These are phyloP conservation scores for Hyphopichia khmerensis DNA, from an alignment of 1,139 yeast genomes.

Conservation along the genomic window DNA sequence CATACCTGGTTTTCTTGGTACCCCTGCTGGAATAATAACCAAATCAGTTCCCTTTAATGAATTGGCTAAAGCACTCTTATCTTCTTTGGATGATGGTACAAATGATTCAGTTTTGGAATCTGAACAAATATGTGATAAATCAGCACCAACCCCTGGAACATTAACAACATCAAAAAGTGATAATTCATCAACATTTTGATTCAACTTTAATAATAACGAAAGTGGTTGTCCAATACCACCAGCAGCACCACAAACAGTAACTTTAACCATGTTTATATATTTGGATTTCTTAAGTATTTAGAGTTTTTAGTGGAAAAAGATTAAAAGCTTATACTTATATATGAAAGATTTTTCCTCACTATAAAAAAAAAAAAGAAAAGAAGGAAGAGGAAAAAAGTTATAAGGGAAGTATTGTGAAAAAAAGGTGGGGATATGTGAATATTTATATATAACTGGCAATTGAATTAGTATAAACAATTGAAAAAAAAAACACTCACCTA, in stretches of 20 bases:
- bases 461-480: too few relatives aligned
- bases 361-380: too few relatives aligned
- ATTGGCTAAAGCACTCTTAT: slow-evolving; percentile 68
- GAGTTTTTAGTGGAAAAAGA: too few relatives aligned
- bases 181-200: slow-evolving; percentile 80
- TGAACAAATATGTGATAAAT: slow-evolving; percentile 89
- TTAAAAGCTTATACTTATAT: too few relatives aligned
- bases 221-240: slow-evolving; percentile 99
- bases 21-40: slow-evolving; percentile 97
- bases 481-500: too few relatives aligned
- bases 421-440: neutral
- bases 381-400: too few relatives aligned
- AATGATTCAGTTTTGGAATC: slow-evolving; percentile 80
- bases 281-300: neutral
- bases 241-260: slow-evolving; percentile 91
- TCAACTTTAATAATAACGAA: slow-evolving; percentile 83
- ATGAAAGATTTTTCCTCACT: too few relatives aligned
- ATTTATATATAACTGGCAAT: too few relatives aligned
- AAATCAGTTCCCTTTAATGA: slow-evolving; percentile 83
- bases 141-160: slow-evolving; percentile 98
- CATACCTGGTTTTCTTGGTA: slow-evolving; percentile 99
- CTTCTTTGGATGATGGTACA: slow-evolving; percentile 68
- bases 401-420: neutral
- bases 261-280: slow-evolving; percentile 46
- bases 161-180: slow-evolving; percentile 90